Evolutionary conservation across 2,329 filamentous ascomycete genomes (phyloP).

Genomic region (Blastomyces gilchristii): DNA sequence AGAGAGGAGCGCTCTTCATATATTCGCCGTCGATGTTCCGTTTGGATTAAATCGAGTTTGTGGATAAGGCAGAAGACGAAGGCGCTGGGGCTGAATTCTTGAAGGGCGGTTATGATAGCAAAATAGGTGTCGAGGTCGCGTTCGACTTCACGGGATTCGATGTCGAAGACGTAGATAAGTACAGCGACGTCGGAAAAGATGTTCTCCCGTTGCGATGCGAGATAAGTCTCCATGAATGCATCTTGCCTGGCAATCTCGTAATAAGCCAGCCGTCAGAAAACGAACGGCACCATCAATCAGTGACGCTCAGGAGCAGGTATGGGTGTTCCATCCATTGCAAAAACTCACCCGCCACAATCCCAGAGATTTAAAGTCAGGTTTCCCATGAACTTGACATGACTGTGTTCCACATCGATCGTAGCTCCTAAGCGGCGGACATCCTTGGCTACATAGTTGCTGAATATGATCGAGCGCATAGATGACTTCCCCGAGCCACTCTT

Average conservation of each 20-base stretch:
- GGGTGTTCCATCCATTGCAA: background rate
- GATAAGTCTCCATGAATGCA: slow-evolving; percentile 97
- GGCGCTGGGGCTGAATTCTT: slow-evolving; percentile 70
- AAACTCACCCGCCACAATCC: slow-evolving; percentile 79
- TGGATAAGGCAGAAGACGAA: slow-evolving; percentile 92
- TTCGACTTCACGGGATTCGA: slow-evolving; percentile 89
- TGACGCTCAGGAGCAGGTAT: background rate
- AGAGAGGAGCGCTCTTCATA: slow-evolving; percentile 74
- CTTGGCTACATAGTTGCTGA: slow-evolving; percentile 96
- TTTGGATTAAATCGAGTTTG: slow-evolving; percentile 95
- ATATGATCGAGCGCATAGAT: slow-evolving; percentile 97
- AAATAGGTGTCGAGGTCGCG: slow-evolving; percentile 88
- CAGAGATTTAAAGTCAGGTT: slow-evolving; percentile 95
- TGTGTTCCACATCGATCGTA: slow-evolving; percentile 96
- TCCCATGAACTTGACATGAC: slow-evolving; percentile 96
- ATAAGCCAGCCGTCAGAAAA: background rate
- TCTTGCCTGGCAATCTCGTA: slow-evolving; percentile 57
- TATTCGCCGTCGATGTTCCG: slow-evolving; percentile 64
- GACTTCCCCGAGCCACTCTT: slow-evolving; percentile 97
- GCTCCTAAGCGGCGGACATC: slow-evolving; percentile 87
- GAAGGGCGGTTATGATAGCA: slow-evolving; percentile 76
- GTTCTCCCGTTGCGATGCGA: slow-evolving; percentile 87
- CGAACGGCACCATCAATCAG: background rate
- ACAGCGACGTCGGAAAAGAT: slow-evolving; percentile 96
- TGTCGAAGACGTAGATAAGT: slow-evolving; percentile 98